Evolutionary conservation across 805 yeast species (phyloP), one percentile per base, ranked within the genome.

Genomic region (Kluyveromyces starmeri): DNA sequence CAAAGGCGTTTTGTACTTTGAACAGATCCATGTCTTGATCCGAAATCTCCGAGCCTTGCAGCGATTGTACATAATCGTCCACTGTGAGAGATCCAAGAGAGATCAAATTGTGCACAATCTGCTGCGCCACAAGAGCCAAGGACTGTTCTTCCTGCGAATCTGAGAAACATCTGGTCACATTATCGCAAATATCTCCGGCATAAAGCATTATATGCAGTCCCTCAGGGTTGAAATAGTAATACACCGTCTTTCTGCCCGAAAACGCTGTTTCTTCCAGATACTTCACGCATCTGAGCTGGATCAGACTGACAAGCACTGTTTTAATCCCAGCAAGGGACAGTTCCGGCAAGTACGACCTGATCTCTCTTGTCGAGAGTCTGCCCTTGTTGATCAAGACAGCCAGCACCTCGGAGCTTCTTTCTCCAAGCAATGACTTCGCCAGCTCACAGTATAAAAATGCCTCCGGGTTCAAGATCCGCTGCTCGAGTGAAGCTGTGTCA

Each of bases 221-320:
- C 22, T 65, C 67, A 41, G 78, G 79, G 48, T 78, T 70, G 40
- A 75, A 71, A 20, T 64, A 64, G 54, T 86, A 85, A 47, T 61
- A 70, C 1, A 70, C 64, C 0, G 49, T 50, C 11, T 53, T 42
- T 12, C 51, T 54, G 13, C 53, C 53, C 5, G 49, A 36, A 7
- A 40, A 34, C 5, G 47, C 35, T 3, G 48, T 50, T 19, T 75
- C 81, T 12, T 59, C 60, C 75, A 86, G 77, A 48, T 75, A 75
- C 16, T 69, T 69, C 7, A 83, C 76, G 55, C 94, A 81, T 39
- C 82, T 73, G 42, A 84, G 64, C 57, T 89, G 96, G 26, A 88
- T 67, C 47, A 89, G 61, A 6, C 88, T 72, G 4, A 83, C 94
- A 27, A 89, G 62, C 0, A 82, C 66, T 21, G 78, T 71, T 43